A percentile compares a stretch with the other conserved stretches of the same genome.
Evolutionary conservation across 2,329 filamentous ascomycete species (phyloP).

Genomic region (Byssochlamys sp.): DNA sequence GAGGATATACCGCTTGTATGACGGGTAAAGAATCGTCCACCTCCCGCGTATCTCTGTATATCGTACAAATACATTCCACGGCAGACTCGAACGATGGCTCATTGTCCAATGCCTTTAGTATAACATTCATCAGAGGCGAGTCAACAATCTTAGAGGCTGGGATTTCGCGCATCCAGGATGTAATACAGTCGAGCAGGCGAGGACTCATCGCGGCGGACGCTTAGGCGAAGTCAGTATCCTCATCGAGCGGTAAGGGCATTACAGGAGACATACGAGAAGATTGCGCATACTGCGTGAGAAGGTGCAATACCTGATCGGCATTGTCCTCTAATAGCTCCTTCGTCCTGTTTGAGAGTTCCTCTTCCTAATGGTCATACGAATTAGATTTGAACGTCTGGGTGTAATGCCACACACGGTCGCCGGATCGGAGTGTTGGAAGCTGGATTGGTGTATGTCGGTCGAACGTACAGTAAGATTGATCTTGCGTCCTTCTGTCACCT

Average conservation of each 20-base stretch:
- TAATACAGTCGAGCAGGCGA: slow-evolving; percentile 86
- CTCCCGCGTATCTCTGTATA: slow-evolving; percentile 84
- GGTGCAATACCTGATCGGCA: slow-evolving; percentile 71
- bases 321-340: slow-evolving; percentile 85
- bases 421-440: slow-evolving; percentile 31
- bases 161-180: slow-evolving; percentile 91
- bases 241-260: background rate
- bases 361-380: slow-evolving; percentile 61
- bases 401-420: slow-evolving; percentile 10
- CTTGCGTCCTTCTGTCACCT: slow-evolving; percentile 98
- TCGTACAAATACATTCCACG: slow-evolving; percentile 82
- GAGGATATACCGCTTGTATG: slow-evolving; percentile 74
- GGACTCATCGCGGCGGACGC: slow-evolving; percentile 74
- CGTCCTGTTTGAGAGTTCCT: slow-evolving; percentile 79
- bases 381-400: slow-evolving; percentile 37
- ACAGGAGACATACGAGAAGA: slow-evolving; percentile 59
- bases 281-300: slow-evolving; percentile 82
- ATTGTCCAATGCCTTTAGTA: slow-evolving; percentile 66
- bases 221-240: slow-evolving; percentile 25
- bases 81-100: slow-evolving; percentile 76
- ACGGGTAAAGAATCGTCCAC: slow-evolving; percentile 79
- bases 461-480: slow-evolving; percentile 97
- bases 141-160: slow-evolving; percentile 72
- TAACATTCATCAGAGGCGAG: slow-evolving; percentile 71
- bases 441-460: slow-evolving; percentile 42